Conservation (phyloP, 352 stramenopile species). For the Globisporangium cylindrosporum region DNA sequence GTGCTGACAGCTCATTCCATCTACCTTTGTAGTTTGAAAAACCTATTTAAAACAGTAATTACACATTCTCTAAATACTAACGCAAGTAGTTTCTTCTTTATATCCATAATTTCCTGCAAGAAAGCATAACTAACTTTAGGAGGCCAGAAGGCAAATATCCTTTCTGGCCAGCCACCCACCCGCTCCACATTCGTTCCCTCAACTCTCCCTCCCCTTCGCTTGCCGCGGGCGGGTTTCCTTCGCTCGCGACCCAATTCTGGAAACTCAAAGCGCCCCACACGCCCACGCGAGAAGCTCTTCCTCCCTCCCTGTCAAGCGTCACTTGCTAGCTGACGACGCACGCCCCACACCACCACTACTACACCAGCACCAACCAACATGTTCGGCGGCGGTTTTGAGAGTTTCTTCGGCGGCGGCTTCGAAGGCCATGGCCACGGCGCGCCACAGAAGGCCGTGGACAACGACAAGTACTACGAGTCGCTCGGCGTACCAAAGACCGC, state of each 20-base stretch:
- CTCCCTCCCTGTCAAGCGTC: not conserved
- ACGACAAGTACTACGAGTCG: slow-evolving; percentile 87
- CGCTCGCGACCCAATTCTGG: slow-evolving; percentile 12
- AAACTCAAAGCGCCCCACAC: slow-evolving; percentile 15
- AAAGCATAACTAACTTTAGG: not conserved
- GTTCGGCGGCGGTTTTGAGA: slow-evolving; percentile 86
- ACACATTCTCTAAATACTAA: too few species aligned
- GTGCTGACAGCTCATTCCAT: not conserved
- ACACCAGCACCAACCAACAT: slow-evolving; percentile 30
- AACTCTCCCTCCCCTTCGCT: slow-evolving; percentile 4
- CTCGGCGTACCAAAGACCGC: slow-evolving; percentile 86
- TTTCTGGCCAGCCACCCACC: slow-evolving; percentile 13
- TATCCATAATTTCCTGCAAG: too few species aligned
- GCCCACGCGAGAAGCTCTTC: not conserved
- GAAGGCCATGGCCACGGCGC: slow-evolving; percentile 41
- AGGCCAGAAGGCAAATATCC: slow-evolving; percentile 1
- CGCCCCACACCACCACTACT: not conserved
- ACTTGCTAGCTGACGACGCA: not conserved
- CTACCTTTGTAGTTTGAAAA: too few species aligned
- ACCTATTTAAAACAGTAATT: too few species aligned
- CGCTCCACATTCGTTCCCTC: not conserved
- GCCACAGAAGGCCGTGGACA: slow-evolving; percentile 72
- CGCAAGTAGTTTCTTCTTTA: too few species aligned
- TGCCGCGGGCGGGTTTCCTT: not conserved
- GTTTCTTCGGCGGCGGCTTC: slow-evolving; percentile 82